phyloP scores from a whole-genome alignment of 805 yeast species.

The Nakazawaea laoshanensis region DNA sequence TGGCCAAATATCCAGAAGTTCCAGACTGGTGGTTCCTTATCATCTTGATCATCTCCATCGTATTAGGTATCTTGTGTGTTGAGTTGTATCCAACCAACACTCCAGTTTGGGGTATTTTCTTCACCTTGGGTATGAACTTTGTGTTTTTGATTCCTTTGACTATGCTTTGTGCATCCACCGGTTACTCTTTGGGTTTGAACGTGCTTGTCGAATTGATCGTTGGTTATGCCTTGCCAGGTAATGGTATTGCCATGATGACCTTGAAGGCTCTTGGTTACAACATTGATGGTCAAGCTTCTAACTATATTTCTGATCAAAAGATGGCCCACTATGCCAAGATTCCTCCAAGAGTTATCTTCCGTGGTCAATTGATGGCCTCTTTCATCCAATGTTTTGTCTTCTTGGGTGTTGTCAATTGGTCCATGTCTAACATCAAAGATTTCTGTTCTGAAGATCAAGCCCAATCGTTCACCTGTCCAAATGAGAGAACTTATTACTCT shows the following conservation, averaged over 20 bases:
- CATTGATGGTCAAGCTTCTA: constrained; percentile 57
- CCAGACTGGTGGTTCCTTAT: constrained; percentile 38
- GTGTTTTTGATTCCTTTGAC: constrained; percentile 44
- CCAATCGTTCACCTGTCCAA: constrained; percentile 32
- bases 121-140: constrained; percentile 40
- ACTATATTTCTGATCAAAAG: constrained; percentile 47
- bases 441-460: constrained; percentile 25
- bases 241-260: constrained; percentile 44
- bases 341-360: constrained; percentile 51
- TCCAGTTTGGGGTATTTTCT: constrained; percentile 54
- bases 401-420: constrained; percentile 27
- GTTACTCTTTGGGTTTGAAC: constrained; percentile 37
- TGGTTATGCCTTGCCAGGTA: constrained; percentile 49
- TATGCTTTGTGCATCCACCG: constrained; percentile 39
- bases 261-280: constrained; percentile 48
- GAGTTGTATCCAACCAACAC: constrained; percentile 40
- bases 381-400: constrained; percentile 21
- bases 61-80: constrained; percentile 26
- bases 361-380: constrained; percentile 30
- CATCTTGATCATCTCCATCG: constrained; percentile 24
- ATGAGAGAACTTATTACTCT: constrained; percentile 34
- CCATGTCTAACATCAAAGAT: constrained; percentile 22
- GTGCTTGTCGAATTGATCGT: constrained; percentile 48
- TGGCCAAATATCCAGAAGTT: constrained; percentile 49
- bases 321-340: constrained; percentile 50